Evolutionary conservation across 176 grass and related monocot species (phyloP).

Genomic region (Ampelocalamus luodianensis): DNA sequence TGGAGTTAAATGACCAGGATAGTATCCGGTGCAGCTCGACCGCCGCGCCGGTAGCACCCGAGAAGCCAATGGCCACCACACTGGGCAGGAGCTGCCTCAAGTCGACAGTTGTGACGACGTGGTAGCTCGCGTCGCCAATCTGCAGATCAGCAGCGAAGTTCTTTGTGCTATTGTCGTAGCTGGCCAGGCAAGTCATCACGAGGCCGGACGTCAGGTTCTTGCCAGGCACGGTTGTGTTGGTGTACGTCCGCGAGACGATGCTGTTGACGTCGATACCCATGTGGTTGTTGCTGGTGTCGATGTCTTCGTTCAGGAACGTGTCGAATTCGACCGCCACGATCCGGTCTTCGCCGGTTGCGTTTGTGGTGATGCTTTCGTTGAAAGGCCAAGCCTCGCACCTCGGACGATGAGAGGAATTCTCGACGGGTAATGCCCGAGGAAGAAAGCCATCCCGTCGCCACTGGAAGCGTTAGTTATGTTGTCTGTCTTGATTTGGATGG

Average conservation of each 20-base stretch:
- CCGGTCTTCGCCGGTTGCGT: background rate
- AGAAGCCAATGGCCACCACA: conserved; percentile 46
- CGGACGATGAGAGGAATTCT: background rate
- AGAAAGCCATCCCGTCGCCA: conserved; percentile 64
- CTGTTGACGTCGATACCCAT: conserved; percentile 33
- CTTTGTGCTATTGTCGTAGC: conserved; percentile 12
- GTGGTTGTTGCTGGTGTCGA: background rate
- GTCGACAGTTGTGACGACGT: background rate
- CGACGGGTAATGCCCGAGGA: conserved; percentile 46
- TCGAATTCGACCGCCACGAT: background rate
- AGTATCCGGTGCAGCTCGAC: background rate
- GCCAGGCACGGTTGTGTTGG: background rate
- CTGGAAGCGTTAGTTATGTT: fast-evolving
- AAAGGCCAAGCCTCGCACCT: conserved; percentile 1
- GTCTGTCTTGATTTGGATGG: conserved; percentile 33
- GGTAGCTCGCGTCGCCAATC: background rate
- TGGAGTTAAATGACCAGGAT: no score
- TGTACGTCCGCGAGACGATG: background rate
- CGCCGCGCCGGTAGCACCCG: background rate
- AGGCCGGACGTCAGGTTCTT: background rate
- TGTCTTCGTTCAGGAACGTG: background rate
- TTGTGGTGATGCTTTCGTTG: background rate
- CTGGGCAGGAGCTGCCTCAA: background rate
- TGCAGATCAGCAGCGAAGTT: background rate
- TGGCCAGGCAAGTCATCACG: background rate